Base-by-base conservation (phyloP, 805 yeast genomes). In the Starmerella apicola region DNA sequence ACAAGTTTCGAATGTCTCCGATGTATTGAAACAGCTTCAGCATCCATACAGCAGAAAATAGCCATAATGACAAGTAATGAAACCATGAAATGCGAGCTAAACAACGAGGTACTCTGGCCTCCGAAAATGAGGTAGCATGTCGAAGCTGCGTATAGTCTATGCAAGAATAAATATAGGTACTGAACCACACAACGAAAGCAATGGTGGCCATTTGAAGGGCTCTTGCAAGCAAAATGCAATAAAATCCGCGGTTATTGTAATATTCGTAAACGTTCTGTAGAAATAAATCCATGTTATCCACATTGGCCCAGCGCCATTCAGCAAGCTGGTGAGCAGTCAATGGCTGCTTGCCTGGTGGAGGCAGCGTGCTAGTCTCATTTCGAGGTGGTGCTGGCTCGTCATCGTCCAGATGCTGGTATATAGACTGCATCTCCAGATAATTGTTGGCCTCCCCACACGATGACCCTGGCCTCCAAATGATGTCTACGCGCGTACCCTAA, bases 301-400 rank as follows among this genome's bases (percentile, higher is more conserved):
- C 83, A 53, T 91, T 91, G 1, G 97, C 94, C 97, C 98, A 91
- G 44, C 83, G 70, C 84, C 96, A 91, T 15, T 81, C 64, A 0
- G 97, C 94, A 36, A 84, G 64, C 54, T 86, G 95, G 43, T 66
- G 65, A 1, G 81, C 73, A 37, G 75, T 72, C 21, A 76, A 53
- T 36, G 9, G 10, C 17, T 20, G n/a, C 9, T 8, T 6, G 17
- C 24, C 24, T n/a, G 15, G 30, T 7, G 30, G 30, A 12, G 30
- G 30, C 7, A 15, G 7, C 17, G 10, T 7, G 10, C 15, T 17
- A 7, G 15, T 7, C 7, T 12, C 15, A 8, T 6, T 12, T 8
- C 15, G 7, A 6, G 30, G 22, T 8, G 24, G 25, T 13, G 34
- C 18, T 10, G 34, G 8, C 9, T 38, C 43, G 9, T 25, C 35